Base-by-base conservation (phyloP, 2,329 filamentous ascomycete species). In the Pleurostoma richardsiae region DNA sequence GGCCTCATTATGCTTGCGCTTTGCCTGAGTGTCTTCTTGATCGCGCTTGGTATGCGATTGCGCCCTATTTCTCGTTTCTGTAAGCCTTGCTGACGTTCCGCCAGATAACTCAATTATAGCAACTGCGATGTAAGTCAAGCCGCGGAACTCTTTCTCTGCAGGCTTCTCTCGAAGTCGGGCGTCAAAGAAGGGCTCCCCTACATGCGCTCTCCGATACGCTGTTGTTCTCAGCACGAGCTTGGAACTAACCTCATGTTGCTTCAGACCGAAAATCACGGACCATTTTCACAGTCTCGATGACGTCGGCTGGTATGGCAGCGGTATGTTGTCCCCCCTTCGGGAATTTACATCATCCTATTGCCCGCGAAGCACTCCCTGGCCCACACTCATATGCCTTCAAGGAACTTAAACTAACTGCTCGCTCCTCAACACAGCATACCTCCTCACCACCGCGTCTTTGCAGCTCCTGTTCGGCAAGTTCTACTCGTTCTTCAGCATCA, bases 271-370 rank as follows among this genome's bases (percentile, higher is more conserved):
- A 36, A 68, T 68, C 48, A 68, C 66, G 1, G 57, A 64, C 46
- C 53, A 65, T 19, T 66, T 69, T 54, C 59, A 69, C n/a, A 61
- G 65, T 36, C 57, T 73, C 1, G 58, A 62, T 4, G 71, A 74
- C 46, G 65, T 75, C 4, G 70, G 68, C 41, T 74, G 72, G 71
- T 74, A 74, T 44, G 70, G 67, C 26, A 58, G 54, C 33, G 50
- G 56, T 56, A 50, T 3, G 54, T 40, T 10, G 40, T 11, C 11
- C 30, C 10, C n/a, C 28, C 28, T 10, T 30, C 10, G 8, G 6
- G 30, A 10, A 28, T 26, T 26, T 30, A 29, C 39, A 4, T 42
- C 29, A 6, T 26, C 8, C n/a, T n/a, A 8, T 27, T 10, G n/a
- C 33, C 8, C 4, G 36, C 2, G 56, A 19, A 19, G 19, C 19